phyloP scores from a whole-genome alignment of 768 basidiomycete genomes.

The Ramaria sp. region DNA sequence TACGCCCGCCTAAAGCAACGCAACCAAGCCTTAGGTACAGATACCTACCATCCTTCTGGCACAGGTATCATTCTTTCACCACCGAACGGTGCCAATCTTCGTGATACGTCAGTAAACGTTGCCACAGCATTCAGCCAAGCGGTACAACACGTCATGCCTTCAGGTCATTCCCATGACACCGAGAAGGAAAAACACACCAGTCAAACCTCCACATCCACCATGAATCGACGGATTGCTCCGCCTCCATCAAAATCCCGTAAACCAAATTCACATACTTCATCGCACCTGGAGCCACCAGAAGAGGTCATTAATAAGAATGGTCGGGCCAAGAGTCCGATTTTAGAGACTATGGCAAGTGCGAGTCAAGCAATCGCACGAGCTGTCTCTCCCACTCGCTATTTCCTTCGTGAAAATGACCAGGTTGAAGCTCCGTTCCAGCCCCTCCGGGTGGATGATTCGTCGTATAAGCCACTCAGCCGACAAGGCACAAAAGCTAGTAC shows the following conservation, averaged over 20 bases:
- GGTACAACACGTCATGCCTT: constrained; percentile 23
- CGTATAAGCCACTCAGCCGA: constrained; percentile 20
- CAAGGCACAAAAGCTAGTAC: constrained; percentile 7
- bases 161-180: neutral
- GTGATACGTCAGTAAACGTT: constrained; percentile 81
- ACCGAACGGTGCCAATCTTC: constrained; percentile 57
- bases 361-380: constrained; percentile 45
- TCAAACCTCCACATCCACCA: constrained; percentile 16
- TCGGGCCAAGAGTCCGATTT: constrained; percentile 54
- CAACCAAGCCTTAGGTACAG: constrained; percentile 23
- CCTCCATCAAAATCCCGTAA: constrained; percentile 32
- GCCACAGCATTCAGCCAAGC: constrained; percentile 75
- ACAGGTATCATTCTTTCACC: constrained; percentile 26
- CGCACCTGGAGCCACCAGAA: neutral
- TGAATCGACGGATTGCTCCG: constrained; percentile 45
- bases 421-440: constrained; percentile 29
- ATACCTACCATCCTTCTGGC: constrained; percentile 14
- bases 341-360: constrained; percentile 34
- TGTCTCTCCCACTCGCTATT: constrained; percentile 44
- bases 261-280: neutral
- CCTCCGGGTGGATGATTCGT: constrained; percentile 18
- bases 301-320: constrained; percentile 18
- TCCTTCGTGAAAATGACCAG: constrained; percentile 49
- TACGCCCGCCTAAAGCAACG: constrained; percentile 37
- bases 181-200: constrained; percentile 11